These are phyloP conservation scores for Clonostachys solani DNA, from an alignment of 2,329 filamentous ascomycete species.

Conservation along the genomic window DNA sequence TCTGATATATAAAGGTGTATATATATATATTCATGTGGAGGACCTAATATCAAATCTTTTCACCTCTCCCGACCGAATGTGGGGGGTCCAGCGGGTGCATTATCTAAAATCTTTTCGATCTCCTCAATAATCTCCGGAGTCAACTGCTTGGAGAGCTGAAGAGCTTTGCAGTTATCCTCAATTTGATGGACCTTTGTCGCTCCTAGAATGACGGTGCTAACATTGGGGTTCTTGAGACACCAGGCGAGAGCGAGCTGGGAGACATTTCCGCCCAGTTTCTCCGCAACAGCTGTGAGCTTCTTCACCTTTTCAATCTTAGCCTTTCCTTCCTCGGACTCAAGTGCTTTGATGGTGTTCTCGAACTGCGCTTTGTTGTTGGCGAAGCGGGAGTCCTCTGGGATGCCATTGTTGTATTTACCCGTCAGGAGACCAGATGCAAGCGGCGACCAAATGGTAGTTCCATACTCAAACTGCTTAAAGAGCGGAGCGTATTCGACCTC, in stretches of 20 bases:
- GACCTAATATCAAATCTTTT: too few species aligned
- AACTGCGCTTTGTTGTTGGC: slow-evolving; percentile 51
- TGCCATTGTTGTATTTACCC: slow-evolving; percentile 63
- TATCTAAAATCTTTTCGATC: slow-evolving; percentile 55
- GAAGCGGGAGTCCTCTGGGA: slow-evolving; percentile 55
- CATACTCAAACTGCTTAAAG: slow-evolving; percentile 55
- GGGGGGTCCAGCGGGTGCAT: slow-evolving; percentile 23
- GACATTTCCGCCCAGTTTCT: slow-evolving; percentile 55
- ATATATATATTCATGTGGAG: too few species aligned
- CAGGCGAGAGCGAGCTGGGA: slow-evolving; percentile 53
- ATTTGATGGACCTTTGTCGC: slow-evolving; percentile 55
- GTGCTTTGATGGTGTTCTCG: slow-evolving; percentile 45
- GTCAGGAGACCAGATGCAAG: slow-evolving; percentile 54
- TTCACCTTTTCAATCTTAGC: slow-evolving; percentile 55
- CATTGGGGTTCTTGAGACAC: slow-evolving; percentile 57
- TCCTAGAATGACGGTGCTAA: slow-evolving; percentile 58
- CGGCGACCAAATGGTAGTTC: slow-evolving; percentile 60
- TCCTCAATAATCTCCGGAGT: slow-evolving; percentile 54
- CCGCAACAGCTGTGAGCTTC: slow-evolving; percentile 57
- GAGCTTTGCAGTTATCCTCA: slow-evolving; percentile 52
- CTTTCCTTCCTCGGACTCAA: slow-evolving; percentile 47
- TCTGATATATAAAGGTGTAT: too few species aligned
- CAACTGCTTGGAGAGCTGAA: slow-evolving; percentile 48
- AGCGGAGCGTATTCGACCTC: slow-evolving; percentile 58
- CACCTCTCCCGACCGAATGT: too few species aligned